Evolutionary conservation across 1,284 basidiomycete genomes (phyloP), one percentile per base, ranked within the genome.

Genomic region (Ceratobasidium papillatum): DNA sequence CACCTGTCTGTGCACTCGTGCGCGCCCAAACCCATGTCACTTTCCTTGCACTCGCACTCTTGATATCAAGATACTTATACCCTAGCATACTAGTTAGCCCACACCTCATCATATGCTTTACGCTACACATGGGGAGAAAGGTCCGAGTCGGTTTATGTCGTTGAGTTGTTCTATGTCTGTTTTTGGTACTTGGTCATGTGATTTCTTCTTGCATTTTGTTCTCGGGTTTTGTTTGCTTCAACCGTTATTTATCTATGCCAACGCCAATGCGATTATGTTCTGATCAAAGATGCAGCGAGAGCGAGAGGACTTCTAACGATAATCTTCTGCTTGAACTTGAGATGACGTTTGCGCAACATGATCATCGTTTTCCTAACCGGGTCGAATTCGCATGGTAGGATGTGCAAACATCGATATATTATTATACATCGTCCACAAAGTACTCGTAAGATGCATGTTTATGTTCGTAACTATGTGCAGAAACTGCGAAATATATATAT

Each of bases 31-130:
- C 51, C 66, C 52, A 69, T 69, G 66, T 69, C 66, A 69, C 66
- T 69, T 58, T 47, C 51, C 19, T 58, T 56, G 66, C 66, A 69
- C 2, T n/a, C 32, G 22, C 66, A 27, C 52, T 56, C 66, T 69
- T 69, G 66, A 69, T 69, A 69, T 69, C 66, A 69, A 69, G 66
- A 69, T 69, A 69, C 66, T 41, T 69, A 69, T 69, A 69, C 66
- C 66, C 66, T 51, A 69, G 66, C 66, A 69, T 69, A 69, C 58
- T 52, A 69, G 52, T 69, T 58, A 58, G 66, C 51, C 58, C 54
- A 7, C 52, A 69, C 56, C 30, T 66, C 54, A 43, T 32, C 66
- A 52, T 69, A 69, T 69, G 66, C 66, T 36, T 45, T 30, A 30
- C 25, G 19, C n/a, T 58, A 25, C 14, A 22, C 49, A 41, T 69